A percentile compares a stretch with the other conserved stretches of the same genome.
Evolutionary conservation across 169 alveolate genomes (phyloP).

Genomic region (Cryptosporidium viatorum): DNA sequence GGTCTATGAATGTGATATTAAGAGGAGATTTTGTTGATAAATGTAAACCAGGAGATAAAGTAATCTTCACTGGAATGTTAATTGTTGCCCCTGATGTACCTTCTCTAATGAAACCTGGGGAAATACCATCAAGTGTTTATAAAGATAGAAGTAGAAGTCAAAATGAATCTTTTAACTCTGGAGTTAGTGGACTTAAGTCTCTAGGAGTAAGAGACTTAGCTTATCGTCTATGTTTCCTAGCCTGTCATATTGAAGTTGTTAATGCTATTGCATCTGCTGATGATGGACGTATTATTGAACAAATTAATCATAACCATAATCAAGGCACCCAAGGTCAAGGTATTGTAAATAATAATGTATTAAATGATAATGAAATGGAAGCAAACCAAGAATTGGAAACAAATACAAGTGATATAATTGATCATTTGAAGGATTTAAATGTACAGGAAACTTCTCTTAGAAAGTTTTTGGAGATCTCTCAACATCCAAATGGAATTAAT

Average conservation of each 20-base stretch:
- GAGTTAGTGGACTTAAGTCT: slow-evolving; percentile 91
- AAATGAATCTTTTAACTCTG: slow-evolving; percentile 74
- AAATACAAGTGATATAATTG: slow-evolving; percentile 9
- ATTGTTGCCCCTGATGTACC: slow-evolving; percentile 97
- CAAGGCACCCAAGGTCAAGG: slow-evolving; percentile 13
- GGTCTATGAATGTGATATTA: slow-evolving; percentile 94
- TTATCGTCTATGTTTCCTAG: slow-evolving; percentile 92
- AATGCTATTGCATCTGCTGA: slow-evolving; percentile 65
- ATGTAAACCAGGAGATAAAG: slow-evolving; percentile 97
- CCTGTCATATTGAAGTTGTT: slow-evolving; percentile 77
- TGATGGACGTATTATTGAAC: slow-evolving; percentile 64
- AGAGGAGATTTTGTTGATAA: slow-evolving; percentile 93
- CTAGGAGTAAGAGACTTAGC: slow-evolving; percentile 94
- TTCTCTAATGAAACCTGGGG: slow-evolving; percentile 95
- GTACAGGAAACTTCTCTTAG: slow-evolving; percentile 74
- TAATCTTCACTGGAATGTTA: slow-evolving; percentile 92
- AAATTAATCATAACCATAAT: not conserved
- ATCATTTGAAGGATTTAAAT: slow-evolving; percentile 37
- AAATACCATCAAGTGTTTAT: slow-evolving; percentile 82
- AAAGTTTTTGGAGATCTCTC: slow-evolving; percentile 84
- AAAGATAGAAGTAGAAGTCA: slow-evolving; percentile 80
- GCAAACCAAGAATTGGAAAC: slow-evolving; percentile 37
- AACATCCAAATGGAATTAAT: slow-evolving; percentile 82
- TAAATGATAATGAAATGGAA: slow-evolving; percentile 65
- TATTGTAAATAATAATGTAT: slow-evolving; percentile 79